Base-by-base conservation (phyloP, 768 basidiomycete genomes). In the Lentinula lateritia region DNA sequence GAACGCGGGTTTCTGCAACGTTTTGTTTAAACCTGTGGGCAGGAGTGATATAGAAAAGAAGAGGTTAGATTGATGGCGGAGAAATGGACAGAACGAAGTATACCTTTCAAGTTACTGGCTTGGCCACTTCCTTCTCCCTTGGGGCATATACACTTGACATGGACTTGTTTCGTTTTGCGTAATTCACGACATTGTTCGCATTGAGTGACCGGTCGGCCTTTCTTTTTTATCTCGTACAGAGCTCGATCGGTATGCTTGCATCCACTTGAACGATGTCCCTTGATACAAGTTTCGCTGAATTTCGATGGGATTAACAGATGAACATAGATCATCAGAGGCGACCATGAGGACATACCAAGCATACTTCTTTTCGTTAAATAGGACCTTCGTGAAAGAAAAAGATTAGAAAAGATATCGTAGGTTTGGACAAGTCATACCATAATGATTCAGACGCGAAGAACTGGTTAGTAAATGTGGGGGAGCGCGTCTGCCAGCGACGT, bases 211-310 rank as follows among this genome's bases (percentile, higher is more conserved):
- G 94, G 94, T 41, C 94, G 84, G 2, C 94, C 94, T 71, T 96
- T 95, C 79, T 90, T 92, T 79, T 94, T 93, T 61, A 96, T 91
- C 74, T 95, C 92, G 72, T 88, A 94, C 55, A 96, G 80, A 41
- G 93, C 89, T 48, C 94, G 84, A 72, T 94, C 92, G 61, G 85
- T 89, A 71, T 96, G 94, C 69, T 86, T 88, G 76, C 94, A 96
- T 34, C 87, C 83, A 15, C 92, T 92, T n/a, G 93, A 94, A 53
- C 94, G 85, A 74, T 96, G 93, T n/a, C 93, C 94, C 76, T 94
- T 94, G 75, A 95, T 95, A 77, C 94, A 96, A 66, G 92, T 90
- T 78, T 91, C 91, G 73, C 93, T 93, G 67, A 23, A 50, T 18
- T 48, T 45, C 58, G 52, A 36, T 28, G 18, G 20, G 23, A 41